These are phyloP conservation scores for Chloris gayana DNA, from an alignment of 176 grass and related monocot genomes.

Conservation along the genomic window DNA sequence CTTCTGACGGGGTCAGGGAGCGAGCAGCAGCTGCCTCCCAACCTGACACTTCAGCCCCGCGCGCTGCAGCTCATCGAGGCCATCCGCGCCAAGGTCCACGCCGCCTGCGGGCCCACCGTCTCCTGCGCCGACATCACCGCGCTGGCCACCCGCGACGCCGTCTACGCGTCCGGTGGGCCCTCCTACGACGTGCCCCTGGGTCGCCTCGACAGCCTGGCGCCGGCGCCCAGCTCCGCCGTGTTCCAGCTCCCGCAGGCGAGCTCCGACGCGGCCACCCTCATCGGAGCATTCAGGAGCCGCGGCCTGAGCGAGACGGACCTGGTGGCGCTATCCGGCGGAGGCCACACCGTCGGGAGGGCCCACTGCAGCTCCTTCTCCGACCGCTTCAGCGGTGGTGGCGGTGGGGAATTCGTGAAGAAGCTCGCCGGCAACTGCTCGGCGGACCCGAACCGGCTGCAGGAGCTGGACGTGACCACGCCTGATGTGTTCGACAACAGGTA, in stretches of 20 bases:
- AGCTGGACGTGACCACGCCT: conserved; percentile 28
- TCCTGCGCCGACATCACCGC: conserved; percentile 39
- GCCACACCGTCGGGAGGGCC: conserved; percentile 54
- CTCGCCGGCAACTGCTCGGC: conserved; percentile 13
- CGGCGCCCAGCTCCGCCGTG: conserved; percentile 19
- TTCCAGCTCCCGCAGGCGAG: neutral
- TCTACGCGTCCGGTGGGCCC: conserved; percentile 30
- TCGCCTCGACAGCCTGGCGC: conserved; percentile 15
- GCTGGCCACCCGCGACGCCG: conserved; percentile 35
- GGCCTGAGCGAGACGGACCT: conserved; percentile 30
- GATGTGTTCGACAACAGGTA: conserved; percentile 50
- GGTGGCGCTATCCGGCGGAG: conserved; percentile 52
- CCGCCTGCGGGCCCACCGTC: conserved; percentile 11
- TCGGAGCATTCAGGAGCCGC: neutral
- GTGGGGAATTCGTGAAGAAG: neutral
- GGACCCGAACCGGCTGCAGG: neutral
- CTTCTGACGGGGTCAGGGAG: conserved; percentile 6
- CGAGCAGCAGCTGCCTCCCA: conserved; percentile 18
- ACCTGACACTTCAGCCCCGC: conserved; percentile 32
- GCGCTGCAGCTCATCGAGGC: conserved; percentile 45
- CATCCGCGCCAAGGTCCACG: conserved; percentile 42
- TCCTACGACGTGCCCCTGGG: conserved; percentile 11
- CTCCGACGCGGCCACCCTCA: neutral
- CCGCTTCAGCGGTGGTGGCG: no score
- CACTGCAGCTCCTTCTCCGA: conserved; percentile 30